Evolutionary conservation across 164 flowering plant genomes (phyloP).

Genomic region (Magnolia kwangsiensis): DNA sequence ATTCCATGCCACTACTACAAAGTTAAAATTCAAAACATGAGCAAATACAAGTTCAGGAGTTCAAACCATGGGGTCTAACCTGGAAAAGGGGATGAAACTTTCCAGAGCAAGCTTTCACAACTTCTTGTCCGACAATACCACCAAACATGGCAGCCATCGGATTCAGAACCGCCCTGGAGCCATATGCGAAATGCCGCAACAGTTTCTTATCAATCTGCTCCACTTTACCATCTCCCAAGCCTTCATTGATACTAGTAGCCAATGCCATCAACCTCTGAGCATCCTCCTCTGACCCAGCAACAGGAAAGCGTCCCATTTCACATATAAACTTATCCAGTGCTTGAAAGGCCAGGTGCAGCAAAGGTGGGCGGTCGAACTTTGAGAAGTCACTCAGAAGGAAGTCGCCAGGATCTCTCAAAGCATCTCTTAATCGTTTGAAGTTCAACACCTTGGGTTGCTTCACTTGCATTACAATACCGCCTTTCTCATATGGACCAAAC

Average conservation of each 20-base stretch:
- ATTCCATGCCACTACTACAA: no score
- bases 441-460: conserved; percentile 76
- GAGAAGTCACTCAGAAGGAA: conserved; percentile 83
- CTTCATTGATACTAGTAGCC: conserved; percentile 48
- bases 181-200: conserved; percentile 66
- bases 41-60: no score
- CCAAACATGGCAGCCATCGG: conserved; percentile 99
- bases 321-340: conserved; percentile 61
- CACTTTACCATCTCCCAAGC: conserved; percentile 43
- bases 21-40: no score
- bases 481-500: conserved; percentile 55
- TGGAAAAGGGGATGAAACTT: conserved; percentile 88
- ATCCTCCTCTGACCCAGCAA: conserved; percentile 80
- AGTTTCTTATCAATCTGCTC: conserved; percentile 59
- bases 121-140: conserved; percentile 89
- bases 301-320: conserved; percentile 63
- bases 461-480: conserved; percentile 89
- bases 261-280: conserved; percentile 60
- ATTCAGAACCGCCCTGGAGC: conserved; percentile 75
- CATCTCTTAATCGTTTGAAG: conserved; percentile 65
- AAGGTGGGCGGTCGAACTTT: conserved; percentile 78
- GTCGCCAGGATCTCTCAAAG: conserved; percentile 76
- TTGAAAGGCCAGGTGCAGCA: conserved; percentile 78
- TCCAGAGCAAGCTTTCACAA: conserved; percentile 91
- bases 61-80: conserved; percentile 30